phyloP scores from a whole-genome alignment of 208 protist genomes.

The Trypanosomatidae sp. region DNA sequence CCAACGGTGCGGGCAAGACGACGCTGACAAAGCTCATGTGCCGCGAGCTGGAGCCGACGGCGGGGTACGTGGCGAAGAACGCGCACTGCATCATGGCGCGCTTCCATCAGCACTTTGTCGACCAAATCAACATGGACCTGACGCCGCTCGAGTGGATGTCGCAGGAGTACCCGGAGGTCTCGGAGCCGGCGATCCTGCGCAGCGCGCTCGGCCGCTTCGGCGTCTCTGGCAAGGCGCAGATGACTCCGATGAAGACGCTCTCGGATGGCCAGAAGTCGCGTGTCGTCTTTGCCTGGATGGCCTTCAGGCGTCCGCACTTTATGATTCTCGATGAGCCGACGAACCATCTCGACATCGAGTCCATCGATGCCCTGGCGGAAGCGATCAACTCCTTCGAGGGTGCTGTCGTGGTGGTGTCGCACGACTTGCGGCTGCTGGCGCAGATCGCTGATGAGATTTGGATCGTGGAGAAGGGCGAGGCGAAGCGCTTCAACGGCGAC shows the following conservation, averaged over 20 bases:
- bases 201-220: constrained; percentile 95
- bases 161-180: constrained; percentile 90
- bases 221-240: constrained; percentile 89
- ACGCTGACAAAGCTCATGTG: constrained; percentile 97
- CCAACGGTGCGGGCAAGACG: constrained; percentile 97
- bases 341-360: constrained; percentile 98
- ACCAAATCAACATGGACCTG: constrained; percentile 93
- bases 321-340: constrained; percentile 98
- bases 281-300: constrained; percentile 96
- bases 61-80: constrained; percentile 92
- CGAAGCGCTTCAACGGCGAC: constrained; percentile 85
- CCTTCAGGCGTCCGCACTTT: constrained; percentile 94
- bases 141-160: constrained; percentile 96
- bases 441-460: constrained; percentile 96
- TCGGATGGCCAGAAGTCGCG: constrained; percentile 97
- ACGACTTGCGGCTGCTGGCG: constrained; percentile 96
- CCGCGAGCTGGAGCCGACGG: constrained; percentile 90
- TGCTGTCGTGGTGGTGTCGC: constrained; percentile 95
- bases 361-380: constrained; percentile 95
- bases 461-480: constrained; percentile 93
- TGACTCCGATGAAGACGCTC: constrained; percentile 92
- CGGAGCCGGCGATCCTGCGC: constrained; percentile 88
- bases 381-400: constrained; percentile 94
- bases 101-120: constrained; percentile 97
- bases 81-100: constrained; percentile 93